phyloP scores from a whole-genome alignment of 139 green algal genomes.

The Pedinophyceae sp. region DNA sequence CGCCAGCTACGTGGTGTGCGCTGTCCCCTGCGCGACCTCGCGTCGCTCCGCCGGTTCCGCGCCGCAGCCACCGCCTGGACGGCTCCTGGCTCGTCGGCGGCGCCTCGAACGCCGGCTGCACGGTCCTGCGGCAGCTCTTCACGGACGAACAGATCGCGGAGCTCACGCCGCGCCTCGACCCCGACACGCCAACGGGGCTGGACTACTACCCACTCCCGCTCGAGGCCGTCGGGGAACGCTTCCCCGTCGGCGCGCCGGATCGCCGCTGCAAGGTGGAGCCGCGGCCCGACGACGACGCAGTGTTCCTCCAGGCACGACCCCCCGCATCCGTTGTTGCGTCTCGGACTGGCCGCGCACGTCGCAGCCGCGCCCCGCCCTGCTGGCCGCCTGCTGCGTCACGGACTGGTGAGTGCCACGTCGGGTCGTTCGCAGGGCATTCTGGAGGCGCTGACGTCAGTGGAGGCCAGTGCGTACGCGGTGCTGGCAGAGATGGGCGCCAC shows the following conservation, averaged over 20 bases:
- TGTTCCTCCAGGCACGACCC: conserved; percentile 42
- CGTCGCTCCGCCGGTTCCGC: too few species aligned
- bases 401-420: background rate
- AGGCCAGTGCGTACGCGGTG: conserved; percentile 45
- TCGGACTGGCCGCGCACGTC: too few species aligned
- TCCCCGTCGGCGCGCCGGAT: conserved; percentile 65
- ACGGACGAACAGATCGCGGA: conserved; percentile 42
- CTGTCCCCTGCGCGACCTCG: too few species aligned
- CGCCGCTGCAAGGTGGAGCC: conserved; percentile 41
- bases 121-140: conserved; percentile 66
- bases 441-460: conserved; percentile 63
- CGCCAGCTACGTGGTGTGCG: too few species aligned
- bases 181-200: conserved; percentile 28
- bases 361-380: too few species aligned
- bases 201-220: conserved; percentile 72
- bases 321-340: too few species aligned
- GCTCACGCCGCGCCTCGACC: conserved; percentile 44
- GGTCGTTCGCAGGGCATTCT: conserved; percentile 39
- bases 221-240: conserved; percentile 54
- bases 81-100: conserved; percentile 81
- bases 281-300: conserved; percentile 37
- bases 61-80: conserved; percentile 73
- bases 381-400: background rate
- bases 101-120: conserved; percentile 77
- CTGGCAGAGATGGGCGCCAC: conserved; percentile 47